Base-by-base conservation (phyloP, 148 eudicot species). In the Camellia granthamiana region DNA sequence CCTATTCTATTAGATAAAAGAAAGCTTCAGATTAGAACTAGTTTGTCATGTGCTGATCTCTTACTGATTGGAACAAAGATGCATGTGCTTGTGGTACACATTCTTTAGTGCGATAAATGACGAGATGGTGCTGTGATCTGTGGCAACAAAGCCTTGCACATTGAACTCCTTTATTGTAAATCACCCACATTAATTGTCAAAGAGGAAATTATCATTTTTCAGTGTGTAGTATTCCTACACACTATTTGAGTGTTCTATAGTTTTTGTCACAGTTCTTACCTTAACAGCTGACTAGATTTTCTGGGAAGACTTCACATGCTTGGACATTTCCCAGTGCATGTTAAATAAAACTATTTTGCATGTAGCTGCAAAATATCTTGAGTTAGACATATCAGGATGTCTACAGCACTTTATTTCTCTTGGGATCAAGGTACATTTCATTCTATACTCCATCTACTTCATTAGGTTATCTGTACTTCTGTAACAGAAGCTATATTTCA, bases 271-370 rank as follows among this genome's bases (percentile, higher is more conserved):
- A 38, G 47, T 56, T 77, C 64, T 72, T 78, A 59, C 92, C 95
- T 93, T 91, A 87, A 95, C 92, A 81, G 60, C 23, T 54, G 62
- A 77, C 61, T 89, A 63, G 99, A 88, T 88, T 85, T 82, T 92
- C 61, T 96, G 99, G 99, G 99, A 96, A 86, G 97, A 92, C 83
- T 93, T 91, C 80, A 92, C 99, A 41, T 93, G 98, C 85, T 83
- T 96, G 84, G 99, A 96, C 84, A 84, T 87, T 75, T 92, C 98
- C 69, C 98, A 96, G 76, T 96, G 99, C 90, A 85, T 79, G 85
- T 82, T 96, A 90, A 96, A 96, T 88, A 96, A 91, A 87, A 88
- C 94, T 77, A 89, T 96, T 71, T 83, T 96, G 84, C 88, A 88
- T 61, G 90, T 91, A 18, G 92, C 95, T 83, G 80, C 87, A 56